These are phyloP conservation scores for Colletotrichum shisoi DNA, from an alignment of 2,329 filamentous ascomycete genomes.

Conservation along the genomic window DNA sequence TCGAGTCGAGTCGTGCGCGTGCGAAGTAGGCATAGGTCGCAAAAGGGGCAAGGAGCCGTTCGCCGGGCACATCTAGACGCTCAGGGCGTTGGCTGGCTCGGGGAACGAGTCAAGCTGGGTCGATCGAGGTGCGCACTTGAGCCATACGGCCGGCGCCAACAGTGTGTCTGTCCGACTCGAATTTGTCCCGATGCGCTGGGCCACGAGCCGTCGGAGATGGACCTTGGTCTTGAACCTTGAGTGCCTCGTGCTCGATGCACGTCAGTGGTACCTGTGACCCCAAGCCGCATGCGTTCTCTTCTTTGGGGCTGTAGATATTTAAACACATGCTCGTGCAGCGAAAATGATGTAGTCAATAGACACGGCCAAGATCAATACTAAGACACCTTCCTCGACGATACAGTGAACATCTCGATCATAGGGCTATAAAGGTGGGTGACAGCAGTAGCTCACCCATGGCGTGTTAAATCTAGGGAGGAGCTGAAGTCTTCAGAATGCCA, in stretches of 20 bases:
- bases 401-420: not conserved
- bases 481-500: not conserved
- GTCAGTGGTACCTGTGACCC: not conserved
- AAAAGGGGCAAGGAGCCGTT: not conserved
- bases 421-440: not conserved
- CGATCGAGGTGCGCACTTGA: conserved; percentile 17
- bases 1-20: not conserved
- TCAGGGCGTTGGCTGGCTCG: not conserved
- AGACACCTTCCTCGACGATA: not conserved
- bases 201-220: not conserved
- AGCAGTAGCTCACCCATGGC: not conserved
- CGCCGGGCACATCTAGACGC: not conserved
- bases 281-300: no score
- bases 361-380: not conserved
- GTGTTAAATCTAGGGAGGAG: not conserved
- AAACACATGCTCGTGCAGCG: not conserved
- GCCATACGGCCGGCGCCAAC: not conserved
- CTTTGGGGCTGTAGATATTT: no score
- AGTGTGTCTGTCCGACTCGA: not conserved
- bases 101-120: not conserved
- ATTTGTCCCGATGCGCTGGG: not conserved
- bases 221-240: not conserved
- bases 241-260: not conserved
- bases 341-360: not conserved
- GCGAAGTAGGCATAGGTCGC: not conserved